Base-by-base conservation (phyloP, 305 asterid genomes). In the Andrographis paniculata region DNA sequence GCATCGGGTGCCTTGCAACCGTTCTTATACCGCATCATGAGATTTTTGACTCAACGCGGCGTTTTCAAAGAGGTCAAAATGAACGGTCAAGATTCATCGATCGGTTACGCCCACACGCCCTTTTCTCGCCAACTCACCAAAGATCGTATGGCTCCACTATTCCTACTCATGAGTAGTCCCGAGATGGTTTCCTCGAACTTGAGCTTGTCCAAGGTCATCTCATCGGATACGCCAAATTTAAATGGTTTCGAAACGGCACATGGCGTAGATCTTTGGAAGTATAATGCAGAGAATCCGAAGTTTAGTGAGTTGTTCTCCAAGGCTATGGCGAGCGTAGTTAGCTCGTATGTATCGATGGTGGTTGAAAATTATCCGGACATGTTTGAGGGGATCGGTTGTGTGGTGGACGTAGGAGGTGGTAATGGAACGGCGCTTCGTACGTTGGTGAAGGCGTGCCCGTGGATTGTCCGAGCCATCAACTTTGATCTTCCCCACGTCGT, bases 21-120 rank as follows among this genome's bases (percentile, higher is more conserved):
- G n/a, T 6, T 10, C 20, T 73, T 73, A 36, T 30, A 52, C 52
- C 76, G 76, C 20, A 53, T 73, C 47, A 54, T 73, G 70, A 53
- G 80, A 36, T 69, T 68, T 62, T 48, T 69, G 45, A 59, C 46
- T 6, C 33, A 42, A 48, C 71, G 71, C 1, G 31, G 48, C 17
- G 65, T 73, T n/a, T 73, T 73, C 60, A 44, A 53, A 22, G 19
- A 57, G 49, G 48, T 59, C 43, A 47, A 22, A 8, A 0, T n/a
- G 14, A 17, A 33, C 30, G 54, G 10, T 10, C 17, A 20, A 5
- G 3, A 14, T 44, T 49, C 43, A 1, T 6, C 18, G 9, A 15
- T 23, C 12, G 11, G 30, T 19, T 72, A 67, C 18, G 19, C 42
- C 4, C 81, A 74, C 21, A 69, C 72, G 0, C 74, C 81, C 0